These are phyloP conservation scores for Moesziomyces sp. DNA, from an alignment of 1,284 basidiomycete genomes.

Conservation along the genomic window DNA sequence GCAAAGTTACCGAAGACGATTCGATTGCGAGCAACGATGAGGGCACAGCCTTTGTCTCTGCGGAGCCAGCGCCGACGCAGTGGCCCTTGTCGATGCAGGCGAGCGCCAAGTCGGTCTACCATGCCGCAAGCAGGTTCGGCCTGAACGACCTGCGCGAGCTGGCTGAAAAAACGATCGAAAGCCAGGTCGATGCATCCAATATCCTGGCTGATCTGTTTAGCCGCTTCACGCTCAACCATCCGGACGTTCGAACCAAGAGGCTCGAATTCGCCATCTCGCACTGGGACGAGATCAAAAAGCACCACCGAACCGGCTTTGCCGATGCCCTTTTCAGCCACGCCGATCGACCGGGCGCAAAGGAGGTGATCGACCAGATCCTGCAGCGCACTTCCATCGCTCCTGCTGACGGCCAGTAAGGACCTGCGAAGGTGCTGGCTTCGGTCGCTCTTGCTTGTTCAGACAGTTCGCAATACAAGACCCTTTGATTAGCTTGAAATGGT, in stretches of 20 bases:
- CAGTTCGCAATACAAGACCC: not conserved
- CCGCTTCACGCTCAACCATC: conserved; percentile 12
- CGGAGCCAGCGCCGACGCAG: not conserved
- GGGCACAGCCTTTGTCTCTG: not conserved
- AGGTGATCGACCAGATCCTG: conserved; percentile 12
- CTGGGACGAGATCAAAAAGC: conserved; percentile 26
- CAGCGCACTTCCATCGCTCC: not conserved
- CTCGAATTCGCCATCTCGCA: conserved; percentile 21
- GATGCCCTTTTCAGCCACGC: conserved; percentile 1
- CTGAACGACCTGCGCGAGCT: conserved; percentile 12
- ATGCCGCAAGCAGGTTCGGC: conserved; percentile 12
- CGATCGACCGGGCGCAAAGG: not conserved
- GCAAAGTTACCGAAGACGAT: not conserved
- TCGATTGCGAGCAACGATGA: not conserved
- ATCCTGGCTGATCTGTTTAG: conserved; percentile 24
- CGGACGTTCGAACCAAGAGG: conserved; percentile 5
- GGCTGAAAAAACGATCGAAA: conserved; percentile 9
- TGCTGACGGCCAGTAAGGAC: too few relatives aligned
- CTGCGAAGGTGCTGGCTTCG: too few relatives aligned
- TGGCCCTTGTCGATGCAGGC: not conserved
- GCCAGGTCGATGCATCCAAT: conserved; percentile 15
- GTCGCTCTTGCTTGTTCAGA: too few relatives aligned
- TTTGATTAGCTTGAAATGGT: not conserved
- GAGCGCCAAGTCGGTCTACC: conserved; percentile 39
- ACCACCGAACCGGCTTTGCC: not conserved